Percentiles rank a stretch among this genome's conserved stretches.
Conservation (phyloP, 352 stramenopile genomes). For the Phytophthora foliorum region DNA sequence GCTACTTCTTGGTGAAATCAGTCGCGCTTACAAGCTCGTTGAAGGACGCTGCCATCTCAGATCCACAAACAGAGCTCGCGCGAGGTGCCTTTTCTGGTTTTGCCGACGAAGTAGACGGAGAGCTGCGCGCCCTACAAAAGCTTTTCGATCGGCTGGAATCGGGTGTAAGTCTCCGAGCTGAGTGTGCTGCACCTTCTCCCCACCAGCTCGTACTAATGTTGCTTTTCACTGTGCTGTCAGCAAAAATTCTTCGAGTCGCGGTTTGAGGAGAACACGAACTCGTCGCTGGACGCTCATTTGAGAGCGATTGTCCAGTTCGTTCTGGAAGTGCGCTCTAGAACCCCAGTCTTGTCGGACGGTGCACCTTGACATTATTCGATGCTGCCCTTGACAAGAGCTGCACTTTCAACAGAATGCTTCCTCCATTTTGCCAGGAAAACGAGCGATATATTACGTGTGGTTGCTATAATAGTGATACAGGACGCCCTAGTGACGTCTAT, state of each 20-base stretch:
- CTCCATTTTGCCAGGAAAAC: slow-evolving; percentile 14
- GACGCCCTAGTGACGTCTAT: slow-evolving; percentile 16
- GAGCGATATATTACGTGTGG: slow-evolving; percentile 34
- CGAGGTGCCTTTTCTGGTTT: slow-evolving; percentile 32
- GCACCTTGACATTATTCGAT: not conserved
- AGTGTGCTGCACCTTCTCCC: not conserved
- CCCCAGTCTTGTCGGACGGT: not conserved
- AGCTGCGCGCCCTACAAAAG: slow-evolving; percentile 23
- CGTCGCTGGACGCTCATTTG: slow-evolving; percentile 27
- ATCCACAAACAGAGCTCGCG: slow-evolving; percentile 16
- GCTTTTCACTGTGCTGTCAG: slow-evolving; percentile 7
- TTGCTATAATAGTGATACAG: slow-evolving; percentile 38
- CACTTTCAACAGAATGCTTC: slow-evolving; percentile 28
- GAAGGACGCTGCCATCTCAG: not conserved
- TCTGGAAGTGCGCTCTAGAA: slow-evolving; percentile 22
- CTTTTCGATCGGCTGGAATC: slow-evolving; percentile 33
- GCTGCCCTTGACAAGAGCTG: slow-evolving; percentile 19
- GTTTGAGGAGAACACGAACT: slow-evolving; percentile 34
- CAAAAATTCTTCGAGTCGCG: slow-evolving; percentile 27
- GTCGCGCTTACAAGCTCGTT: slow-evolving; percentile 18
- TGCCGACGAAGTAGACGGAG: slow-evolving; percentile 31
- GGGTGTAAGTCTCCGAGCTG: slow-evolving; percentile 28
- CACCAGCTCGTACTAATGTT: not conserved
- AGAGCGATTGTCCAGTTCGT: slow-evolving; percentile 34
- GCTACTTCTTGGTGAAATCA: slow-evolving; percentile 18